Base-by-base conservation (phyloP, 2,329 filamentous ascomycete genomes). In the Colletotrichum sp. region DNA sequence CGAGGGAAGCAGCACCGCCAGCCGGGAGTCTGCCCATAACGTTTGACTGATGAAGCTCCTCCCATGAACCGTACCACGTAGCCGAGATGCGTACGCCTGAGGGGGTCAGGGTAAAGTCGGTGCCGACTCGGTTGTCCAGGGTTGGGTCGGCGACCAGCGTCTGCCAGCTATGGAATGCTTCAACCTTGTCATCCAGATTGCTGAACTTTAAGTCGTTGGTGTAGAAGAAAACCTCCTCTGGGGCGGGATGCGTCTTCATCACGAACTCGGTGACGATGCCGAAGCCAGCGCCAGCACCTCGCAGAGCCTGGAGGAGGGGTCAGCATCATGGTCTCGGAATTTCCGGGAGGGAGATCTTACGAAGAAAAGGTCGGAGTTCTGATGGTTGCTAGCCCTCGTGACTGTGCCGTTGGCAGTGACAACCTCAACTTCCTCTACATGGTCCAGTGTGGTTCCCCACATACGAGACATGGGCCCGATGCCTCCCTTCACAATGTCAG, bases 401-500 rank as follows among this genome's bases (percentile, higher is more conserved):
- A 83, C 68, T 3, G 70, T 77, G 12, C 81, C 80, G 32, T 83
- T 77, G 21, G 80, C 78, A 30, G 81, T 78, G 24, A 83, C 82
- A n/a, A 82, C 80, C 43, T 83, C 78, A 26, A 77, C 48, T 77
- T 88, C 88, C 34, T 90, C 70, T 26, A 92, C 82, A 38, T 91
- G 89, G 78, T 92, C 90, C 3, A 92, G 83, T 9, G 87, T 85
- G 3, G 85, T 85, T 66, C 90, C 90, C 89, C 90, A 92, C 87
- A 90, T 90, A 18, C 90, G 85, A 9, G 90, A 91, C 77, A 87
- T 86, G 12, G 89, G 88, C 0, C 91, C 91, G 4, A 91, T 85
- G 2, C 90, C 91, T 58, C 91, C 90, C 87, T 91, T 74, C 15
- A 65, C 5, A 10, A 9, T 8, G 34, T 68, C 15, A 70, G 56